Conservation (phyloP, 345 rosid species). For the Odontarrhena argentea region DNA sequence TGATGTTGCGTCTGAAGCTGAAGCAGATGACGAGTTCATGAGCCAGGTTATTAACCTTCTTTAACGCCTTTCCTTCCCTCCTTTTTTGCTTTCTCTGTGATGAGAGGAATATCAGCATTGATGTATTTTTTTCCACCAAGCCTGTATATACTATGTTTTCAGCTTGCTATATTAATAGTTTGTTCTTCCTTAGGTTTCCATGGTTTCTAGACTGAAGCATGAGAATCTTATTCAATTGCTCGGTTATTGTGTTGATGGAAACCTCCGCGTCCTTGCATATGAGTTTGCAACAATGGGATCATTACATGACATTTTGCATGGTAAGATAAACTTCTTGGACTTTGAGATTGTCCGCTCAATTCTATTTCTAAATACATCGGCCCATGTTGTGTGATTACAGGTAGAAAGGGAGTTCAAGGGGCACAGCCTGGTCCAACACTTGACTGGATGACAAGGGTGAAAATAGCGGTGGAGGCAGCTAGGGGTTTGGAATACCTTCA, state of each 20-base stretch:
- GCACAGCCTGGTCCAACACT: slow-evolving; percentile 50
- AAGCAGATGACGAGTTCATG: slow-evolving; percentile 75
- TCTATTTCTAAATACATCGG: slow-evolving; percentile 1
- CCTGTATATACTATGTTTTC: slow-evolving; percentile 21
- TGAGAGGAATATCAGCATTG: neutral
- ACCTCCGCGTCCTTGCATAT: slow-evolving; percentile 81
- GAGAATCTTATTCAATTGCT: slow-evolving; percentile 82
- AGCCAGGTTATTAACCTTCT: slow-evolving; percentile 61
- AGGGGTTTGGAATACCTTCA: slow-evolving; percentile 45
- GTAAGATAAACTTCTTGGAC: slow-evolving; percentile 43
- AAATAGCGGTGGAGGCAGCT: slow-evolving; percentile 46
- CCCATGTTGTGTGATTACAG: slow-evolving; percentile 26
- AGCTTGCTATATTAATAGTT: slow-evolving; percentile 24
- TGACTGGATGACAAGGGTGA: slow-evolving; percentile 45
- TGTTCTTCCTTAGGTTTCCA: slow-evolving; percentile 63
- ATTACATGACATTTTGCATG: slow-evolving; percentile 93
- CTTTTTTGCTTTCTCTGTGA: neutral
- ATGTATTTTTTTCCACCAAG: neutral
- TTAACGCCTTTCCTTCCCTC: neutral
- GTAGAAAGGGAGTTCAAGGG: slow-evolving; percentile 47
- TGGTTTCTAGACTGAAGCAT: slow-evolving; percentile 91
- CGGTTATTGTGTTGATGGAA: slow-evolving; percentile 91
- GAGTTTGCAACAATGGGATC: slow-evolving; percentile 99
- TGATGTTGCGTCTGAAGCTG: slow-evolving; percentile 79
- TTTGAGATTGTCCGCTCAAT: slow-evolving; percentile 4